These are phyloP conservation scores for Aspergillus aculeatus DNA, from an alignment of 2,329 filamentous ascomycete species.

Conservation along the genomic window DNA sequence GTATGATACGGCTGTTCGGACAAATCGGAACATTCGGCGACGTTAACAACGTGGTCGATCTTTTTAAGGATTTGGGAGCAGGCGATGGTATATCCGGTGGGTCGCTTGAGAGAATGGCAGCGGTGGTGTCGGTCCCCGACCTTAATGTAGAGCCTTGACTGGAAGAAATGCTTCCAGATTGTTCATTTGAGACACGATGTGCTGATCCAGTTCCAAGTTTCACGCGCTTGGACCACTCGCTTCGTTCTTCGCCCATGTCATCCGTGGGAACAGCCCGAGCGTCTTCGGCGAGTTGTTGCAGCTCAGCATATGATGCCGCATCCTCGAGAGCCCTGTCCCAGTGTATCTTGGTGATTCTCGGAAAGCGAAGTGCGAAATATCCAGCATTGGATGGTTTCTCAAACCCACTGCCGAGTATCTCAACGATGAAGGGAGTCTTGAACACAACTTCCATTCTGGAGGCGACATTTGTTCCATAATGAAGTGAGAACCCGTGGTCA, in stretches of 20 bases:
- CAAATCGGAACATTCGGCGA: neutral
- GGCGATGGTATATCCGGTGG: neutral
- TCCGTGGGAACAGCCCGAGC: constrained; percentile 52
- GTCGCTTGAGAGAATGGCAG: neutral
- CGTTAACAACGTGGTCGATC: neutral
- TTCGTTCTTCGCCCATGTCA: constrained; percentile 61
- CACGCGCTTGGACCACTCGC: constrained; percentile 61
- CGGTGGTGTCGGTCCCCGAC: neutral
- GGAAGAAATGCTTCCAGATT: constrained; percentile 25
- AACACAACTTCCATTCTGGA: constrained; percentile 55
- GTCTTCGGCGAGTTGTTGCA: constrained; percentile 65
- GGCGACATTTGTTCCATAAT: constrained; percentile 44
- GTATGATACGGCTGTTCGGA: constrained; percentile 6
- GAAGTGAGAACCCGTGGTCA: constrained; percentile 44
- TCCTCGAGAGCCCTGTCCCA: constrained; percentile 70
- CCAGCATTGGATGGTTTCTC: constrained; percentile 67
- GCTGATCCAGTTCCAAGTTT: constrained; percentile 50
- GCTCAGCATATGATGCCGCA: constrained; percentile 65
- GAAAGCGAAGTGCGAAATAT: constrained; percentile 75
- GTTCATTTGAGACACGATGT: constrained; percentile 17
- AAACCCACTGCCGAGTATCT: constrained; percentile 77
- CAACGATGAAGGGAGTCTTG: constrained; percentile 70
- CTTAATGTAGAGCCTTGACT: constrained; percentile 20
- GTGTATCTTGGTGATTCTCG: constrained; percentile 73
- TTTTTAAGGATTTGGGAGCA: neutral